phyloP scores from a whole-genome alignment of 768 basidiomycete species.

The Boletus barrowsii region DNA sequence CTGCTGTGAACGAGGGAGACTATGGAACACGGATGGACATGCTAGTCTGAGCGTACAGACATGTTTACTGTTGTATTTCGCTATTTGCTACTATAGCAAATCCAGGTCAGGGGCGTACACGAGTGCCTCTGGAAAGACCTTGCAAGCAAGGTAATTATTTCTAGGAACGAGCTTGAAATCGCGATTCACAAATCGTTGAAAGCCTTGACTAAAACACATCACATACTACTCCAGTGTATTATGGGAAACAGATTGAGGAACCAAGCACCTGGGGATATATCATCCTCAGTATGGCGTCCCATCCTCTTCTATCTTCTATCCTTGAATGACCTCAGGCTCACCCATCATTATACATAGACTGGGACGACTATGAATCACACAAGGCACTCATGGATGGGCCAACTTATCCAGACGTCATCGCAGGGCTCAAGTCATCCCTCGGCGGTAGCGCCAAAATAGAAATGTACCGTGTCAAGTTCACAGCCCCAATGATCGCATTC shows the following conservation, averaged over 20 bases:
- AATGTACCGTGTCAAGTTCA: slow-evolving; percentile 24
- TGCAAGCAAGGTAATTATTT: no score
- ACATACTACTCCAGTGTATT: slow-evolving; percentile 13
- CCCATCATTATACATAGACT: slow-evolving; percentile 15
- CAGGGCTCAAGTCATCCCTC: slow-evolving; percentile 4
- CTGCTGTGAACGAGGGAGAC: no score
- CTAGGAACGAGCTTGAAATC: no score
- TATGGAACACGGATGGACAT: no score
- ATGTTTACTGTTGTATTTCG: no score
- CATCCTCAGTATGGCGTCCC: slow-evolving; percentile 20
- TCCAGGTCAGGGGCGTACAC: no score
- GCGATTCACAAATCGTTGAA: no score
- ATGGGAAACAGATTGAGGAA: slow-evolving; percentile 21
- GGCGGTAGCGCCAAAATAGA: not conserved
- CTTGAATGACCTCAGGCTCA: not conserved
- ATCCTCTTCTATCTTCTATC: not conserved
- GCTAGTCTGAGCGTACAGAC: no score
- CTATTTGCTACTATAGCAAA: no score
- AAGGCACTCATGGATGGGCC: slow-evolving; percentile 5
- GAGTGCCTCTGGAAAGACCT: no score
- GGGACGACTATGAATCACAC: slow-evolving; percentile 26
- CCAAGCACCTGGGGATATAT: slow-evolving; percentile 5
- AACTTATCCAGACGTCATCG: slow-evolving; percentile 1
- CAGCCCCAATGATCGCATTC: slow-evolving; percentile 10
- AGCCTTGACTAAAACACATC: not conserved